phyloP scores from a whole-genome alignment of 768 basidiomycete genomes.

The Ramaria rubella region DNA sequence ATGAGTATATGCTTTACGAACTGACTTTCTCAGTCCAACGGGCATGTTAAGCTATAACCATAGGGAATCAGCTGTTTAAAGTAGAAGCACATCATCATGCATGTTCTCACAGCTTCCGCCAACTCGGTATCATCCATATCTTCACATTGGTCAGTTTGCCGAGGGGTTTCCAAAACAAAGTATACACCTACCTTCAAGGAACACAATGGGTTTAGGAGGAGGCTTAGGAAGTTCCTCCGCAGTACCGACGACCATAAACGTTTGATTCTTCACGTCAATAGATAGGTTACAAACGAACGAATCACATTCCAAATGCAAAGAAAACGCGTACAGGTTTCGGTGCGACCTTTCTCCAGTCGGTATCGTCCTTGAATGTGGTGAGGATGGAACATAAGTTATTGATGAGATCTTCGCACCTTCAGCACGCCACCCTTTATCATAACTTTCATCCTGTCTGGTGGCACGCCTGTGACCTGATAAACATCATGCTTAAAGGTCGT shows the following conservation, averaged over 20 bases:
- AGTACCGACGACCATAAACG: conserved; percentile 89
- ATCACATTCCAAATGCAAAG: not conserved
- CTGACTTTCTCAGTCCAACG: conserved; percentile 71
- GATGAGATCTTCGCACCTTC: conserved; percentile 49
- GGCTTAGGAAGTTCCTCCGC: conserved; percentile 89
- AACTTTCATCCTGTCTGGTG: conserved; percentile 90
- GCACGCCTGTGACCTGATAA: conserved; percentile 78
- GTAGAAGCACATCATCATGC: conserved; percentile 3
- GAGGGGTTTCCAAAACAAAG: not conserved
- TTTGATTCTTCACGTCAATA: conserved; percentile 58
- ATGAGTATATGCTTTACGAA: not conserved
- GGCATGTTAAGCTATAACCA: conserved; percentile 60
- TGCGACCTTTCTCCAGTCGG: conserved; percentile 75
- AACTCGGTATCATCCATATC: conserved; percentile 84
- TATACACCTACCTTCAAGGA: conserved; percentile 65
- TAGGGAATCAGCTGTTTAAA: conserved; percentile 9
- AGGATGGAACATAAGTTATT: not conserved
- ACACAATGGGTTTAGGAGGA: conserved; percentile 69
- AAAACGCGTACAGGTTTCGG: conserved; percentile 64
- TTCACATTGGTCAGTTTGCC: conserved; percentile 18
- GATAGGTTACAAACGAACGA: not conserved
- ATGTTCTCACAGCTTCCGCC: conserved; percentile 62
- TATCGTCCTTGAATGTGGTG: conserved; percentile 60
- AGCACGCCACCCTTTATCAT: conserved; percentile 91
- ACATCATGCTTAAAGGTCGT: conserved; percentile 77